Conservation (phyloP, 306 rosid species). For the Pyrus betulifolia region DNA sequence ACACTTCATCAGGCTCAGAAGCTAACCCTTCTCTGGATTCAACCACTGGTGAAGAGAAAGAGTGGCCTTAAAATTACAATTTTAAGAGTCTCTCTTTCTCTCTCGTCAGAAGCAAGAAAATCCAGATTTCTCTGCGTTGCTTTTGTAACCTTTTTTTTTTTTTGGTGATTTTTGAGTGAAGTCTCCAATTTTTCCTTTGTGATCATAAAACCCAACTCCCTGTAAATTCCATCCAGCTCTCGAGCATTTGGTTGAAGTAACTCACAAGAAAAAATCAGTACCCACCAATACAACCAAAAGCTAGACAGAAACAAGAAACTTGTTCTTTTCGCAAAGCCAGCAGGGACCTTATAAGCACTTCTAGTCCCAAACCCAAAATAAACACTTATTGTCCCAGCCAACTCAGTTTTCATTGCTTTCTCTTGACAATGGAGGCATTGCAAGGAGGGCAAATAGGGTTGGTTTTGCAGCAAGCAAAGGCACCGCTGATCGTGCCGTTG, state of each 20-base stretch:
- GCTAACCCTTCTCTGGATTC: background rate
- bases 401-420: background rate
- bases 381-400: background rate
- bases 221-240: slow-evolving; percentile 15
- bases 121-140: background rate
- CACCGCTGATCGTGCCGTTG: slow-evolving; percentile 57
- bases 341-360: background rate
- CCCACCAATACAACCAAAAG: background rate
- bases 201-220: slow-evolving; percentile 11
- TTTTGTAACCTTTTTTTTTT: background rate
- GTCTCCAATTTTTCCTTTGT: background rate
- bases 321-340: slow-evolving; percentile 59
- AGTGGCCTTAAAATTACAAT: background rate
- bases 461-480: slow-evolving; percentile 50
- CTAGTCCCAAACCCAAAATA: background rate
- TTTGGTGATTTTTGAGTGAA: background rate
- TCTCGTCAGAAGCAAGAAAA: background rate
- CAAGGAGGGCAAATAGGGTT: slow-evolving; percentile 36
- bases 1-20: background rate
- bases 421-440: slow-evolving; percentile 30
- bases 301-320: slow-evolving; percentile 17
- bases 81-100: background rate
- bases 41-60: background rate
- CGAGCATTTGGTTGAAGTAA: slow-evolving; percentile 34
- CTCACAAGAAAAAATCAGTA: slow-evolving; percentile 56